These are phyloP conservation scores for Boletus rubescentipes DNA, from an alignment of 768 basidiomycete genomes.

Conservation along the genomic window DNA sequence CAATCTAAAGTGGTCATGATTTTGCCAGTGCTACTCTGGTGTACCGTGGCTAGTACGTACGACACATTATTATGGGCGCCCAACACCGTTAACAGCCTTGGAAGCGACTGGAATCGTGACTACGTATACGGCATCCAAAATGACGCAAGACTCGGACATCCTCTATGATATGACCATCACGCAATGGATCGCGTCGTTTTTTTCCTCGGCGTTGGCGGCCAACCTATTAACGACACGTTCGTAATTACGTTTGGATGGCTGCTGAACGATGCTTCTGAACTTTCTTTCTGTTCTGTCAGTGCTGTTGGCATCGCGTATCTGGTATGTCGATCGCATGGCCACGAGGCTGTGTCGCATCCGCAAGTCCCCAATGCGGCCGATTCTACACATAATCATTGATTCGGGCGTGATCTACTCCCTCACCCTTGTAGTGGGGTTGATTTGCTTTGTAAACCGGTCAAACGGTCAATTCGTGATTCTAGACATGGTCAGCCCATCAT, in stretches of 20 bases:
- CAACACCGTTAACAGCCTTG: background rate
- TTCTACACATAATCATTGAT: background rate
- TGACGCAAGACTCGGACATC: background rate
- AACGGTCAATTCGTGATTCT: background rate
- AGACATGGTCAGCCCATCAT: background rate
- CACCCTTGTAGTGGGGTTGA: background rate
- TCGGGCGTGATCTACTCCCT: background rate
- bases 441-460: background rate
- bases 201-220: no score
- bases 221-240: no score
- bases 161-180: no score
- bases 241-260: no score
- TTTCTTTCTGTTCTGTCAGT: no score
- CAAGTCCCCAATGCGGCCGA: background rate
- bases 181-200: no score
- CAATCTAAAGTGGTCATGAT: background rate
- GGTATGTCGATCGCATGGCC: no score
- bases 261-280: no score
- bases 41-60: background rate
- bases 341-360: background rate
- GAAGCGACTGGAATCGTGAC: background rate
- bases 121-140: background rate
- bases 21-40: background rate
- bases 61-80: no score
- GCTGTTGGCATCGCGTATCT: background rate